Evolutionary conservation across 495 filamentous ascomycete species (phyloP), one percentile per base, ranked within the genome.

Genomic region (Podospora conica): DNA sequence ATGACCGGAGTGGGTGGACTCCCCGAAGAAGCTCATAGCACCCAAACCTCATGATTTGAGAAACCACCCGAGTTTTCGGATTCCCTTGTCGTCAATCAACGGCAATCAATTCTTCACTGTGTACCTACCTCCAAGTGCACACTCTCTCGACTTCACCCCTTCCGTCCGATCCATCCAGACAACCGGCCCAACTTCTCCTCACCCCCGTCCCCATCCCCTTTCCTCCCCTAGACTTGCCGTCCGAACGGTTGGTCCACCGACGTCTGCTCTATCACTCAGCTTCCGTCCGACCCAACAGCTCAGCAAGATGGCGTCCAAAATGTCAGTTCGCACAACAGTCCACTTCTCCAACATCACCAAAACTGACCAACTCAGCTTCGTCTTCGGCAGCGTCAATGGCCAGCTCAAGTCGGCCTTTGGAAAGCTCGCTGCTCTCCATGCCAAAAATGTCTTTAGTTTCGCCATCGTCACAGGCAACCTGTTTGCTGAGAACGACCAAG

Each of bases 381-480:
- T 96, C 20, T 80, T 93, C 61, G 93, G 95, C 9, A 84, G 87
- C 67, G 78, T 94, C 31, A 87, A 91, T 71, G 91, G 94, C 68
- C 85, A 89, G 71, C 81, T 96, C 62, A 77, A 79, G 54, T 75
- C 86, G 15, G 86, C 89, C 0, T 95, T 98, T 77, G 79, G 83
- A 58, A 98, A 96, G 75, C 80, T 96, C 10, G 77, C 87, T 1
- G 84, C 87, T 22, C 77, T 97, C 9, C 92, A 98, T 64, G 74
- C 82, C 27, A 97, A 97, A 77, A 93, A 96, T 72, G 83, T 80
- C 67, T 97, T 98, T 75, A 81, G 90, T 15, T 88, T 97, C 66
- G 91, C 91, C 4, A 86, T 98, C 60, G 78, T 96, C 54, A 83
- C 87, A 21, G 95, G 95, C 61, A 88, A 97, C 69, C 82, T 98